phyloP scores from a whole-genome alignment of 179 eudicot species.

The Camellia oleifera region DNA sequence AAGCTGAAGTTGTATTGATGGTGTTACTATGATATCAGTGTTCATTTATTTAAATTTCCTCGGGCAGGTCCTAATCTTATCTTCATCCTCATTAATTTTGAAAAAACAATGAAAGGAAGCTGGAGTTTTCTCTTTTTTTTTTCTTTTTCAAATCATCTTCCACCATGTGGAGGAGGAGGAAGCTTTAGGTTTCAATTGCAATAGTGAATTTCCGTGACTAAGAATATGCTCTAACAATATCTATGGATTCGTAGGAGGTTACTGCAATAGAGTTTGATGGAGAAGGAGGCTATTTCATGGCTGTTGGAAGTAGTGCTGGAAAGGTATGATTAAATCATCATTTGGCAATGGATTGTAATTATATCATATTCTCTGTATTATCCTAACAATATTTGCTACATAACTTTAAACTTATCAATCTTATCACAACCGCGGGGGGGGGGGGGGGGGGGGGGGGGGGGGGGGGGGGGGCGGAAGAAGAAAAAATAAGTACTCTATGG shows the following conservation, averaged over 20 bases:
- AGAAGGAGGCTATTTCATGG: slow-evolving; percentile 81
- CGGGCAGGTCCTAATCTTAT: neutral
- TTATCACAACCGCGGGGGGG: too few species aligned
- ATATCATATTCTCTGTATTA: neutral
- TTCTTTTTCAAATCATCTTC: neutral
- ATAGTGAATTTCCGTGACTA: neutral
- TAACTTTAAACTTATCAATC: neutral
- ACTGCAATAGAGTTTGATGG: slow-evolving; percentile 87
- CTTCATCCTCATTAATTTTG: neutral
- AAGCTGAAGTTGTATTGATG: neutral
- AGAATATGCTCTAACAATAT: slow-evolving; percentile 7
- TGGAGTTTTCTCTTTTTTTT: neutral
- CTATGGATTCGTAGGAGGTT: slow-evolving; percentile 51
- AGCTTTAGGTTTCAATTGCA: slow-evolving; percentile 1
- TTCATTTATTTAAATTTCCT: neutral
- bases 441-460: too few species aligned
- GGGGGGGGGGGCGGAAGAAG: too few species aligned
- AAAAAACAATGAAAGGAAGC: neutral
- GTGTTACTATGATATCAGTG: neutral
- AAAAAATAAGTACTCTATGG: neutral
- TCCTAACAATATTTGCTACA: neutral
- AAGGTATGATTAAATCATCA: slow-evolving; percentile 48
- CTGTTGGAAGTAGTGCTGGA: slow-evolving; percentile 93
- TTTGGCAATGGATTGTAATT: neutral
- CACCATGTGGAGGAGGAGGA: neutral